Evolutionary conservation across 345 rosid species (phyloP), one percentile per base, ranked within the genome.

Genomic region (Citrus maxima): DNA sequence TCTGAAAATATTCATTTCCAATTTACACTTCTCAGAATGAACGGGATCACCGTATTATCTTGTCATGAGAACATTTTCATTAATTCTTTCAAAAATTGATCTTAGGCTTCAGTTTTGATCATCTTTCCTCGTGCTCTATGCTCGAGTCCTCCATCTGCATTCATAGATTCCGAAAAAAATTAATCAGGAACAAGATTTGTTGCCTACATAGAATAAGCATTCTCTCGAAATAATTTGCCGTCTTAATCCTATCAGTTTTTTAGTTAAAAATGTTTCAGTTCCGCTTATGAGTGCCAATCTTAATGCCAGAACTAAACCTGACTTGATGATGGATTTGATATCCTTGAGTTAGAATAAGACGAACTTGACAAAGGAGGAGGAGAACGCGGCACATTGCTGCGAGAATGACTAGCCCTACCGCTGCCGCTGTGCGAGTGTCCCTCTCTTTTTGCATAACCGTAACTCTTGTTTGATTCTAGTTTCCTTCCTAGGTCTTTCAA

Each of bases 401-500:
- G 30, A 51, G 67, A 76, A 34, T 35, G 30, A 67, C 75, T 42
- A 40, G 16, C 59, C 32, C 42, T 56, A 37, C 54, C 32, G 61
- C 24, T 59, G 55, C 22, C 58, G 61, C 28, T 59, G 55, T 38
- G 2, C 34, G 42, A 35, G 14, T 54, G 42, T 71, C 75, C 42
- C 10, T 54, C 19, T 61, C 51, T 34, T 19, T 9, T 18, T 38
- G 16, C 10, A 38, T 27, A 27, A 60, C 74, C 68, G 54, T 28
- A 59, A 22, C 58, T 60, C 73, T 38, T 12, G 13, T 13, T 62
- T 24, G 77, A 70, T 25, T 78, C 87, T 65, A 27, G 22, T 9
- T 74, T 81, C 51, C 42, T 77, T 59, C 84, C 89, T 55, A 89
- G 78, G 19, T 79, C 90, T 85, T 84, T 86, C 81, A 95, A 81